Evolutionary conservation across 805 yeast species (phyloP), one percentile per base, ranked within the genome.

Genomic region (Hanseniaspora clermontiae): DNA sequence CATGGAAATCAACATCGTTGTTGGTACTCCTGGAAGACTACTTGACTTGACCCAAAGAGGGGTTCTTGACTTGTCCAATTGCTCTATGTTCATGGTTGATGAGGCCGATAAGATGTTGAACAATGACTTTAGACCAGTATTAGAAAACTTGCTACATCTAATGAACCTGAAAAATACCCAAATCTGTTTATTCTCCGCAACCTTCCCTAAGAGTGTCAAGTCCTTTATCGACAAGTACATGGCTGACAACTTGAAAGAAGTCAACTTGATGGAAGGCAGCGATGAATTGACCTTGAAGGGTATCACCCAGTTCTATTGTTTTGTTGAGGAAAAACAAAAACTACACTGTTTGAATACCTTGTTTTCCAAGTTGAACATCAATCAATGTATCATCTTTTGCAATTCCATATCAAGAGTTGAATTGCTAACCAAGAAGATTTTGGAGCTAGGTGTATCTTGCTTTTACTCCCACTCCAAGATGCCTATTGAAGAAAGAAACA

Each of bases 1-100:
- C 32, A 97, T 91, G 52, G 84, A 95, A 12, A 97, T 93, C 40
- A 97, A 93, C 70, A 80, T 93, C 43, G 74, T 93, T 59, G 98
- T 93, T 45, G 98, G 97, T 61, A 93, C 98, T 37, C 97, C 97
- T 2, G 98, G 98, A 64, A 83, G 98, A 76, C 90, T 93, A 40
- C 78, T 93, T 59, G 98, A 93, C 72, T 79, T 93, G 67, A 96
- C 97, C 7, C 78, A 89, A 36, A 84, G 96, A 74, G 77, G 79
- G 55, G 76, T 91, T 56, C 96, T 95, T 12, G 95, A 91, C 67
- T 78, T 93, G 59, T 81, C 87, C 56, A 85, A 84, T 60, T 87
- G 96, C 72, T 83, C 85, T 47, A 76, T 87, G 69, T 89, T 93
- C 68, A 83, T 95, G 55, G 89, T 93, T 97, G 98, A 93, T 71